Evolutionary conservation across 192 early-diverging fungal species (phyloP).

Genomic region (Coemansia pectinata): DNA sequence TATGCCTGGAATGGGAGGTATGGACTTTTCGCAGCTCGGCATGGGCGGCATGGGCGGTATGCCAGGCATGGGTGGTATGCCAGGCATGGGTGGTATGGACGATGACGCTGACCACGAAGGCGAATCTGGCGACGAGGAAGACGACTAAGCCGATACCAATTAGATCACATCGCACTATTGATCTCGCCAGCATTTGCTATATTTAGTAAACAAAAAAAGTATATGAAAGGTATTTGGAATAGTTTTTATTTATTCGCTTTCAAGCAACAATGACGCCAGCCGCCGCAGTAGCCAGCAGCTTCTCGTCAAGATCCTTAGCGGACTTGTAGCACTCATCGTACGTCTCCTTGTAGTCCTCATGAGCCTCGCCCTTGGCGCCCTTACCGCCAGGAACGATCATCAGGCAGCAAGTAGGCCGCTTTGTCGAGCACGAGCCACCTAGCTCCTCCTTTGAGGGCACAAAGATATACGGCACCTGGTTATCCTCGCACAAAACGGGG

Average conservation of each 20-base stretch:
- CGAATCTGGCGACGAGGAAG: constrained; percentile 11
- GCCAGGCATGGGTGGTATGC: constrained; percentile 12
- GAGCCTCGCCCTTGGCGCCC: constrained; percentile 66
- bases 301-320: constrained; percentile 76
- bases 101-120: constrained; percentile 11
- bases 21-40: constrained; percentile 21
- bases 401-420: constrained; percentile 90
- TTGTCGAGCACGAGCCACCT: constrained; percentile 87
- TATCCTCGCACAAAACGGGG: constrained; percentile 96
- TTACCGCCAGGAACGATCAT: constrained; percentile 86
- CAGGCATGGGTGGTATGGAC: constrained; percentile 14
- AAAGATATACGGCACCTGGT: constrained; percentile 92
- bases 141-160: constrained; percentile 1
- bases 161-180: not conserved
- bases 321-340: constrained; percentile 81
- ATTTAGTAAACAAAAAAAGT: not conserved
- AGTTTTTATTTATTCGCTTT: not conserved
- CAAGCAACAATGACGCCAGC: constrained; percentile 21
- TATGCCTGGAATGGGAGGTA: not conserved
- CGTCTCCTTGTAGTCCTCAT: constrained; percentile 81
- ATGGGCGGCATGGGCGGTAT: too few relatives aligned
- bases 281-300: constrained; percentile 58
- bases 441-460: constrained; percentile 96
- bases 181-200: not conserved
- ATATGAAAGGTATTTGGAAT: too few relatives aligned